Evolutionary conservation across 2,329 filamentous ascomycete genomes (phyloP), one percentile per base, ranked within the genome.

Genomic region (Fusarium transvaalense): DNA sequence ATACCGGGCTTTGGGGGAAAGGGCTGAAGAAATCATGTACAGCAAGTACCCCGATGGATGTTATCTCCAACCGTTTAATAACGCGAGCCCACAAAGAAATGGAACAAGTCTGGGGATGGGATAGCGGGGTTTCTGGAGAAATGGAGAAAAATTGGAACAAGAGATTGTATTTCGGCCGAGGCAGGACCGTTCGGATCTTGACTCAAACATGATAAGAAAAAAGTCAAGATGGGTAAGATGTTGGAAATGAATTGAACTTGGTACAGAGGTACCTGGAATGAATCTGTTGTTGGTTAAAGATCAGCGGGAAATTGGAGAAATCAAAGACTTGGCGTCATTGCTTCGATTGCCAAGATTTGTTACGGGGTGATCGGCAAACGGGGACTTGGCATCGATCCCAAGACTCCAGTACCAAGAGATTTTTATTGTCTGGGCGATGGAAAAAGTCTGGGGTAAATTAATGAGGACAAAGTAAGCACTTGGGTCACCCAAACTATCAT

Each of bases 161-260:
- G 21, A 41, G 25, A 31, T 6, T 6, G 17, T 14, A 17, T 64
- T 69, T 67, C 58, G 66, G 45, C 67, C 67, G 67, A 70, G 37
- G 67, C 52, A 70, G 67, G 67, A 45, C 67, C 67, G 67, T 25
- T 61, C 59, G 67, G 67, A 53, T 50, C 35, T 21, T 37, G 17
- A 45, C 45, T n/a, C 15, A 13, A 21, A 9, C 3, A 15, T 34
- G 54, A 27, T 3, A 21, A 29, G 17, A 51, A 52, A 14, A 34
- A 32, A 38, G 37, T 23, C 32, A 29, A 50, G 47, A 50, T 27
- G 34, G 37, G 56, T 43, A 58, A 31, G 3, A 32, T 6, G 4
- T n/a, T 19, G 27, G 23, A 43, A 39, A 2, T 19, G 37, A 39
- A 2, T 19, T 14, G 10, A 31, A n/a, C 17, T 54, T 56, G 48